These are phyloP conservation scores for Cylindrodendrum hubeiense DNA, from an alignment of 2,329 filamentous ascomycete species.

Conservation along the genomic window DNA sequence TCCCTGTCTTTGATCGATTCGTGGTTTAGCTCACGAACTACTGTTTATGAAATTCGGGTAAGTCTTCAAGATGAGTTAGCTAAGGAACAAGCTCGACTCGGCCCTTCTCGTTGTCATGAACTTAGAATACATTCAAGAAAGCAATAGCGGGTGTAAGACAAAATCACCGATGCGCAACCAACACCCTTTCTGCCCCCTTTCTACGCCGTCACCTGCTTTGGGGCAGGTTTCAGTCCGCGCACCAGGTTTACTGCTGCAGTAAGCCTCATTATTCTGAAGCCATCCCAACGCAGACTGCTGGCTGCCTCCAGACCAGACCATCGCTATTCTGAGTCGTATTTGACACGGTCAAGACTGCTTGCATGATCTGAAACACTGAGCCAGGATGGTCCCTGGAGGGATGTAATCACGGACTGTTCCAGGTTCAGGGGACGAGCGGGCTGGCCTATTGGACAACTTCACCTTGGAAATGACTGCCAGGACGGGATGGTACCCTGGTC, in stretches of 20 bases:
- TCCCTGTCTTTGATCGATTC: conserved; percentile 5
- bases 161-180: background rate
- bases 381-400: conserved; percentile 14
- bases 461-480: conserved; percentile 9
- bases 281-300: conserved; percentile 8
- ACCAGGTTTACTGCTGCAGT: conserved; percentile 2
- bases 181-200: background rate
- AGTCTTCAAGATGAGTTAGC: background rate
- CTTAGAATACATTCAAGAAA: too few relatives aligned
- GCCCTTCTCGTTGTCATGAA: background rate
- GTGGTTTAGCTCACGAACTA: background rate
- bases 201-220: background rate
- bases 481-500: conserved; percentile 8
- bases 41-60: background rate
- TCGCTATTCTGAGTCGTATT: conserved; percentile 3
- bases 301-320: background rate
- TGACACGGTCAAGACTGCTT: conserved; percentile 9
- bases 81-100: background rate
- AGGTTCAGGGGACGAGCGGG: conserved; percentile 21
- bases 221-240: conserved; percentile 10
- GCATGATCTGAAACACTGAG: conserved; percentile 28
- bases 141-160: background rate
- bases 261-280: conserved; percentile 11
- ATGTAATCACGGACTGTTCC: conserved; percentile 21
- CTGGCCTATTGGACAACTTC: conserved; percentile 7